Evolutionary conservation across 768 basidiomycete species (phyloP), one percentile per base, ranked within the genome.

Genomic region (Hortiboletus campestris): DNA sequence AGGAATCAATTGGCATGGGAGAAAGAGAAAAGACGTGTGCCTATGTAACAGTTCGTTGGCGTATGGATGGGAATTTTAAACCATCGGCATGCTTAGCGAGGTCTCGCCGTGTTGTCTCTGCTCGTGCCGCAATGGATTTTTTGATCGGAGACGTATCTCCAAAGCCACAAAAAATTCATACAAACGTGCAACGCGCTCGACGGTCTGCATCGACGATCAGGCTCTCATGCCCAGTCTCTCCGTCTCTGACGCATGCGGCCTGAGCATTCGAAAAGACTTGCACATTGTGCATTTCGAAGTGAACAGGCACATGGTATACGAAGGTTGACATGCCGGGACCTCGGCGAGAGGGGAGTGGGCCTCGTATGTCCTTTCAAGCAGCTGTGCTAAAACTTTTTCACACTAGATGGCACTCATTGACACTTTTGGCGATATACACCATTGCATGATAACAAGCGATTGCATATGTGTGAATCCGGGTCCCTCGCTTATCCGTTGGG

Each of bases 1-100:
- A 22, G 34, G 25, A 20, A 14, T 55, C n/a, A n/a, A n/a, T 43
- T 55, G 41, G 38, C 41, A 54, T 55, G 51, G 38, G 51, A 53
- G 38, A 28, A 36, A 29, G 40, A 20, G 40, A 22, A 34, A 34
- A 16, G 25, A 31, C 9, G 14, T 19, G 36, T 11, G 8, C 48
- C 28, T 20, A n/a, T n/a, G n/a, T n/a, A n/a, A n/a, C n/a, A n/a
- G n/a, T n/a, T n/a, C n/a, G n/a, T n/a, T n/a, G n/a, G n/a, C n/a
- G n/a, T n/a, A n/a, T n/a, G n/a, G n/a, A n/a, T n/a, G n/a, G n/a
- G n/a, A n/a, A n/a, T n/a, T n/a, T n/a, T n/a, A n/a, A n/a, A n/a
- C n/a, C n/a, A n/a, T n/a, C n/a, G n/a, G n/a, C n/a, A n/a, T n/a
- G n/a, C n/a, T n/a, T n/a, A n/a, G n/a, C n/a, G n/a, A n/a, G n/a